A percentile compares a stretch with the other conserved stretches of the same genome.
phyloP scores from a whole-genome alignment of 164 flowering plant genomes.

The Magnolia officinalis region DNA sequence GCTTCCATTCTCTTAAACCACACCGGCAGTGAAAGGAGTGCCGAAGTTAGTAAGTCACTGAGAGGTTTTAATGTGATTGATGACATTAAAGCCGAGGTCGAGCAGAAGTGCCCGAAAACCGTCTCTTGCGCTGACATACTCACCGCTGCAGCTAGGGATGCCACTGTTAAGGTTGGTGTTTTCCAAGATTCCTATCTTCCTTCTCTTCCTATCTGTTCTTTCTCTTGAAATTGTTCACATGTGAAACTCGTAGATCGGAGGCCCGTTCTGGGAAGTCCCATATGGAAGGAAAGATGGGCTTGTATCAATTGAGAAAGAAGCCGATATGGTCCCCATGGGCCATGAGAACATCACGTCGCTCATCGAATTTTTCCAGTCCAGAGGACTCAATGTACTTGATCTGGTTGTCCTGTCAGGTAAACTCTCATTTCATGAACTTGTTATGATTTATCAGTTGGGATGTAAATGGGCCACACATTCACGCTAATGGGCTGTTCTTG shows the following conservation, averaged over 20 bases:
- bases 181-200: neutral
- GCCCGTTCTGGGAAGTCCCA: slow-evolving; percentile 63
- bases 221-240: neutral
- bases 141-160: slow-evolving; percentile 69
- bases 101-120: slow-evolving; percentile 57
- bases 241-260: slow-evolving; percentile 27
- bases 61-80: slow-evolving; percentile 71
- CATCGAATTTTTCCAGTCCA: slow-evolving; percentile 49
- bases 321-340: slow-evolving; percentile 54
- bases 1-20: slow-evolving; percentile 60
- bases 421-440: neutral
- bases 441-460: neutral
- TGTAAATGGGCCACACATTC: neutral
- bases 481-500: too few relatives aligned
- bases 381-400: slow-evolving; percentile 54
- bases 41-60: slow-evolving; percentile 47
- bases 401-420: slow-evolving; percentile 74
- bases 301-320: slow-evolving; percentile 50
- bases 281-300: slow-evolving; percentile 72
- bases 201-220: neutral
- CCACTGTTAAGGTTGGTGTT: slow-evolving; percentile 27
- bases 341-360: slow-evolving; percentile 51
- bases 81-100: slow-evolving; percentile 60
- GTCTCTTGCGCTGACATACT: slow-evolving; percentile 90
- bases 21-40: slow-evolving; percentile 54